Evolutionary conservation across 345 rosid species (phyloP), one percentile per base, ranked within the genome.

Genomic region (Salix suchowensis): DNA sequence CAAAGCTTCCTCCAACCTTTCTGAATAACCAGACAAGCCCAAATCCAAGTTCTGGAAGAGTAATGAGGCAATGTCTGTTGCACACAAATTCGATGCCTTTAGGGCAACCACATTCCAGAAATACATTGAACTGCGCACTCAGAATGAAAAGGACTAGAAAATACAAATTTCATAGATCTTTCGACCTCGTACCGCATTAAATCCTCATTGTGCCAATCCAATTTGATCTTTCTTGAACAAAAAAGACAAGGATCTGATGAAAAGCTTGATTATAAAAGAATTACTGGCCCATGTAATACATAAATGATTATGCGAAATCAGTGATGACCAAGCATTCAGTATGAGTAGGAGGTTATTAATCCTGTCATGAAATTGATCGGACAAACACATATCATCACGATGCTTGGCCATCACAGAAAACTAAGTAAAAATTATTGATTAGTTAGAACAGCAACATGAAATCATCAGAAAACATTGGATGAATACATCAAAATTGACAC

Each of bases 71-170:
- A 40, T 40, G 13, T 10, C 3, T 10, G 44, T 40, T 40, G 14
- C 11, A 2, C 10, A 40, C 44, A 40, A 0, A 40, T 10, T 13
- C 18, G 50, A 44, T 15, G 50, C 18, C 21, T 16, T 58, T 16
- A 26, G 18, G 19, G 16, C 6, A 32, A n/a, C 19, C 18, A n/a
- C 26, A 24, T 34, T 4, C 5, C 12, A 70, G 23, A 55, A 68
- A 40, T 12, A 10, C 4, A 40, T 10, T 40, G 44, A 40, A 40
- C 44, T 10, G 44, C 44, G 85, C 87, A 84, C 86, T 87, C 86
- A 81, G 82, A 83, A 81, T 87, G 86, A 87, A 83, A 81, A 87
- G 86, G 85, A 87, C 82, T 84, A 30, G 5, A 16, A n/a, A 16
- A 4, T 15, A 23, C 12, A 44, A 74, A 24, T 77, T 72, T 80